A percentile compares a stretch with the other conserved stretches of the same genome.
phyloP scores from a whole-genome alignment of 441 rosid genomes.

The Bruguiera hainesii region DNA sequence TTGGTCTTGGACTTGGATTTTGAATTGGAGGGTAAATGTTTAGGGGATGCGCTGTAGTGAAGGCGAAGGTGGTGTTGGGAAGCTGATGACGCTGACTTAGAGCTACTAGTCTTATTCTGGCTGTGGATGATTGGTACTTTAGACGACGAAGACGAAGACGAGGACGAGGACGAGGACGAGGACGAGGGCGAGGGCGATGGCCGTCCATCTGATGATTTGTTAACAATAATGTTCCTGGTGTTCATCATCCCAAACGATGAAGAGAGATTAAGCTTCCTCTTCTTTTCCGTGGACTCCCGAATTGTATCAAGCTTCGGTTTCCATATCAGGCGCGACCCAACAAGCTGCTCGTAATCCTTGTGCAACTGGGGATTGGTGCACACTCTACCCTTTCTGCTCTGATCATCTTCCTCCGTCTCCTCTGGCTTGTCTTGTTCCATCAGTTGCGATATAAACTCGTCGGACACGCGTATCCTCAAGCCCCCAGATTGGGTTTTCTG shows the following conservation, averaged over 20 bases:
- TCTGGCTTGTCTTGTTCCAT: conserved; percentile 42
- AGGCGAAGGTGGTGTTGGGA: conserved; percentile 12
- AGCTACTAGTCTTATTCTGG: conserved; percentile 6
- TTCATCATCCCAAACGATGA: conserved; percentile 48
- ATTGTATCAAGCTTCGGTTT: conserved; percentile 84
- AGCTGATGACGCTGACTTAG: conserved; percentile 7
- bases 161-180: no score
- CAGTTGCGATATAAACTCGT: conserved; percentile 64
- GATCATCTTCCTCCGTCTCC: conserved; percentile 16
- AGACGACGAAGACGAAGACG: no score
- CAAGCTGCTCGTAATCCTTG: conserved; percentile 60
- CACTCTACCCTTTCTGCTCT: conserved; percentile 26
- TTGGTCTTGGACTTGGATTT: conserved; percentile 33
- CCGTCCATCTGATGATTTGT: not conserved
- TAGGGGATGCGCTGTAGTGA: not conserved
- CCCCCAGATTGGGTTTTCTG: conserved; percentile 61
- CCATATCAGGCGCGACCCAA: conserved; percentile 49
- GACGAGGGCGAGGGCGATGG: no score
- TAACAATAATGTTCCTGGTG: conserved; percentile 30
- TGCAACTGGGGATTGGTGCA: conserved; percentile 76
- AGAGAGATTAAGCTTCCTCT: conserved; percentile 25
- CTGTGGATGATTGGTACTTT: not conserved
- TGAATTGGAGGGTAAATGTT: conserved; percentile 11
- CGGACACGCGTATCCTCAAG: conserved; percentile 66
- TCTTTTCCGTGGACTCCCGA: conserved; percentile 40